These are phyloP conservation scores for Periconia macrospinosa DNA, from an alignment of 2,329 filamentous ascomycete species.

Conservation along the genomic window DNA sequence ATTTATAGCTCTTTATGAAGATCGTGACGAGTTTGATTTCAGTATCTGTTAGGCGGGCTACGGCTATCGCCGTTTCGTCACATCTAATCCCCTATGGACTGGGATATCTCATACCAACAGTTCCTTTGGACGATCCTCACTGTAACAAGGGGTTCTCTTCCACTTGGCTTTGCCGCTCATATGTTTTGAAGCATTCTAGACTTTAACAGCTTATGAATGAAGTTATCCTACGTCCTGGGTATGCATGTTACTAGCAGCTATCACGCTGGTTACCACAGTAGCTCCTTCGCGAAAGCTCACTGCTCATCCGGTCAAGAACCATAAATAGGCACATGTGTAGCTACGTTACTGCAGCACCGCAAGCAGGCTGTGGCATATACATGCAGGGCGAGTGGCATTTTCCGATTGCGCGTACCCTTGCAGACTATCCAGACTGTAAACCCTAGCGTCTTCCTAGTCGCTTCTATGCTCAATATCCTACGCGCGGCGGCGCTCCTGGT, in stretches of 20 bases:
- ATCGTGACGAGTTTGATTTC: constrained; percentile 12
- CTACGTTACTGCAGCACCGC: no score
- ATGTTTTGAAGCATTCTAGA: neutral
- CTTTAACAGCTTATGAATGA: neutral
- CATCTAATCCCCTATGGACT: no score
- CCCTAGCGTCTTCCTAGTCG: constrained; percentile 3
- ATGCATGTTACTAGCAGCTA: no score
- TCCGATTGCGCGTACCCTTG: no score
- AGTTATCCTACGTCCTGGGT: neutral
- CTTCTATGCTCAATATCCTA: constrained; percentile 9
- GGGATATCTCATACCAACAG: no score
- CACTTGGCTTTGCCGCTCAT: neutral
- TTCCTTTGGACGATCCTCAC: neutral
- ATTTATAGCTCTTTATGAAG: constrained; percentile 14
- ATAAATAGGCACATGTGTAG: no score
- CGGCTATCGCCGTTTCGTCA: no score
- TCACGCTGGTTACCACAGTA: neutral
- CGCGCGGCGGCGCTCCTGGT: constrained; percentile 8
- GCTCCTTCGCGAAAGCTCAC: neutral
- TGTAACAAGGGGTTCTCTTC: neutral
- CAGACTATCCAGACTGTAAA: neutral
- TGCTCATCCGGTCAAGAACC: no score
- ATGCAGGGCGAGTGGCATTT: no score
- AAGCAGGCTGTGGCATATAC: no score
- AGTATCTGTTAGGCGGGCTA: no score